These are phyloP conservation scores for Ophiostoma australiae DNA, from an alignment of 2,329 filamentous ascomycete genomes.

Conservation along the genomic window DNA sequence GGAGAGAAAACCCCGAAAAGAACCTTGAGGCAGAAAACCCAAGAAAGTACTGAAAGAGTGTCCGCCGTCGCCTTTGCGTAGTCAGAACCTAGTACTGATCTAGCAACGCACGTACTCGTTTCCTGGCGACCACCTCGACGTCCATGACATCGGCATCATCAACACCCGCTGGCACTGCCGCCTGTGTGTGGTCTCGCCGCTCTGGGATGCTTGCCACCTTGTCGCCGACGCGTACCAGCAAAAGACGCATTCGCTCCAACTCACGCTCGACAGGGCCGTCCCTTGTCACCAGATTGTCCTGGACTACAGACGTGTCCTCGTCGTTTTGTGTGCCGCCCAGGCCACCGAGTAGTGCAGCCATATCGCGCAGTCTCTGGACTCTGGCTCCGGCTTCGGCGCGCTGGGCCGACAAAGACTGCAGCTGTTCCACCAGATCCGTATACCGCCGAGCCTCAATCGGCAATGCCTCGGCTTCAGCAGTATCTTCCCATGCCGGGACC, in stretches of 20 bases:
- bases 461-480: constrained; percentile 36
- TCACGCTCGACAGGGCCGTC: constrained; percentile 62
- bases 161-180: constrained; percentile 26
- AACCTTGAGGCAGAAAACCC: neutral
- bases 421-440: constrained; percentile 43
- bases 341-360: constrained; percentile 49
- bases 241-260: constrained; percentile 59
- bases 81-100: constrained; percentile 26
- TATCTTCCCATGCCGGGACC: constrained; percentile 44
- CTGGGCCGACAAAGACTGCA: constrained; percentile 47
- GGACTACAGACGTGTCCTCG: constrained; percentile 38
- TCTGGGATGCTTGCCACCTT: constrained; percentile 41
- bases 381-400: constrained; percentile 36
- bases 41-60: too few species aligned
- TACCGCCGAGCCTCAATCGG: constrained; percentile 50
- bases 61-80: neutral
- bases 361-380: constrained; percentile 44
- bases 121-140: constrained; percentile 39
- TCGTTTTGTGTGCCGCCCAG: constrained; percentile 34
- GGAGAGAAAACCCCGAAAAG: neutral
- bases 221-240: constrained; percentile 56
- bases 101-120: constrained; percentile 42
- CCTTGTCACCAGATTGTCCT: constrained; percentile 62
- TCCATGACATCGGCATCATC: constrained; percentile 13
- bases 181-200: neutral